These are phyloP conservation scores for Alternaria incomplexa DNA, from an alignment of 2,329 filamentous ascomycete genomes.

Conservation along the genomic window DNA sequence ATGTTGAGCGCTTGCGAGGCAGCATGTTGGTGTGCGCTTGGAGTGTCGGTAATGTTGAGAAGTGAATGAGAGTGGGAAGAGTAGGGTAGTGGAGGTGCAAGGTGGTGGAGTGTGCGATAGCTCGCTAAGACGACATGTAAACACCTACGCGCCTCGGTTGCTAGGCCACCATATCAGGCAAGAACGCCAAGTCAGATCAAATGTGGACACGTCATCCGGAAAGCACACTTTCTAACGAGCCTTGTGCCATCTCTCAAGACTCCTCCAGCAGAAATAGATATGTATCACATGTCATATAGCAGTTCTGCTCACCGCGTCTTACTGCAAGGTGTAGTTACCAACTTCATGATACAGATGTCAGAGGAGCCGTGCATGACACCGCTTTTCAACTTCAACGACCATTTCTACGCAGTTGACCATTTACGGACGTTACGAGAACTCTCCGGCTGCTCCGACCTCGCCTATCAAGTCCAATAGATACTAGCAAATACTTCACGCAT, in stretches of 20 bases:
- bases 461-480: not conserved
- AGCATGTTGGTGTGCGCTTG: not conserved
- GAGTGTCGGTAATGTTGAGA: not conserved
- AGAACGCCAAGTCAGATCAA: not conserved
- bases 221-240: too few relatives aligned
- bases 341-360: too few relatives aligned
- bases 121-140: not conserved
- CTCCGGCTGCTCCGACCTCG: too few relatives aligned
- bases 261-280: too few relatives aligned
- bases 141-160: not conserved
- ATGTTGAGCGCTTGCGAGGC: not conserved
- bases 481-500: not conserved
- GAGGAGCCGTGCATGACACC: not conserved
- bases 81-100: not conserved
- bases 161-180: not conserved
- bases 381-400: not conserved
- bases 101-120: not conserved
- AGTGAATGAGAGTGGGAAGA: too few relatives aligned
- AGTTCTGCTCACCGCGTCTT: too few relatives aligned
- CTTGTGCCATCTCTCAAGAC: too few relatives aligned
- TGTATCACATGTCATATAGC: accelerated
- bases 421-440: too few relatives aligned
- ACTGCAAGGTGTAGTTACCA: not conserved
- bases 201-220: not conserved
- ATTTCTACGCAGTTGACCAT: accelerated